Percentiles rank a stretch among this genome's conserved stretches.
These are phyloP conservation scores for Sporothrix protearum DNA, from an alignment of 2,329 filamentous ascomycete genomes.

Conservation along the genomic window DNA sequence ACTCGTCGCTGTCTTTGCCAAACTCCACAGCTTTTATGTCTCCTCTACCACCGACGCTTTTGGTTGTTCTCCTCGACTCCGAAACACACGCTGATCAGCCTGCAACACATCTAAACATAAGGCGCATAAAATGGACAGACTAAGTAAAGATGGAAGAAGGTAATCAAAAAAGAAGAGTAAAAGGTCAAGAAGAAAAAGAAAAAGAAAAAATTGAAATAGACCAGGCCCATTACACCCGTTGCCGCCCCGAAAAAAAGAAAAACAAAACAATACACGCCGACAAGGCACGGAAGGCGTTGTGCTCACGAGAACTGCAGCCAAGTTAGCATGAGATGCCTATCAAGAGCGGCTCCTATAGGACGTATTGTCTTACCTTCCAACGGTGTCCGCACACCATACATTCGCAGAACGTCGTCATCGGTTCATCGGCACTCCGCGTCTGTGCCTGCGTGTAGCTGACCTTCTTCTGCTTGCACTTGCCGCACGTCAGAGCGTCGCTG, in stretches of 20 bases:
- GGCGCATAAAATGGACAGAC: neutral
- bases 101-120: neutral
- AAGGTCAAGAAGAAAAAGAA: neutral
- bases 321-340: neutral
- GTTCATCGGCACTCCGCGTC: constrained; percentile 92
- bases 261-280: constrained; percentile 10
- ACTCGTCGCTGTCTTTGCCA: neutral
- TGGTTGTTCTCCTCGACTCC: neutral
- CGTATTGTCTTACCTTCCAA: constrained; percentile 60
- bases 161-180: neutral
- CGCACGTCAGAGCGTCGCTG: constrained; percentile 80
- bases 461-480: constrained; percentile 88
- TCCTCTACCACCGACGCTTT: neutral
- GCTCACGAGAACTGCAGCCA: neutral
- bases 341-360: neutral
- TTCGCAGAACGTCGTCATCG: constrained; percentile 75
- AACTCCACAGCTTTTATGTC: neutral
- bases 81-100: neutral
- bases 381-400: constrained; percentile 66
- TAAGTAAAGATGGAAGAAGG: neutral
- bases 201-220: neutral
- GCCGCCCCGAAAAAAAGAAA: constrained; percentile 4
- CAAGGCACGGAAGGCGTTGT: neutral
- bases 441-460: constrained; percentile 96
- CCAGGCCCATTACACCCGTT: neutral